These are phyloP conservation scores for Westerdykella aurantiaca DNA, from an alignment of 2,329 filamentous ascomycete species.

Conservation along the genomic window DNA sequence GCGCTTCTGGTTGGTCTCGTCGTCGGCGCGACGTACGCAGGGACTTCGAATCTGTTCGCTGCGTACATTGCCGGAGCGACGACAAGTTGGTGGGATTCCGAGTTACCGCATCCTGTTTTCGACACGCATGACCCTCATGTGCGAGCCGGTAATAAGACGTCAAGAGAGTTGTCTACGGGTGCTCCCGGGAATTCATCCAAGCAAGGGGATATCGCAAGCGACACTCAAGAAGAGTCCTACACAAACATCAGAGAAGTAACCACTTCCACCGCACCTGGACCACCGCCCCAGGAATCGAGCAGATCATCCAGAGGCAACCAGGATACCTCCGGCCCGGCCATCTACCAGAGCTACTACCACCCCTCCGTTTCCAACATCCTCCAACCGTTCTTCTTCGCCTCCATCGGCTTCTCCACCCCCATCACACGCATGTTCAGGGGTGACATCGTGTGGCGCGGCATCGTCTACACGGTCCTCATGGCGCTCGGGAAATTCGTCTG, in stretches of 20 bases:
- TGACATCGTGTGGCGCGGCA: conserved; percentile 62
- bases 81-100: conserved; percentile 56
- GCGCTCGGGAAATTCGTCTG: conserved; percentile 43
- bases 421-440: conserved; percentile 63
- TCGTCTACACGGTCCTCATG: conserved; percentile 71
- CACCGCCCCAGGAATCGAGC: too few relatives aligned
- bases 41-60: conserved; percentile 58
- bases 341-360: conserved; percentile 47
- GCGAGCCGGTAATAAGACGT: not conserved
- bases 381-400: conserved; percentile 68
- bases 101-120: conserved; percentile 22
- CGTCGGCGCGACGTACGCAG: conserved; percentile 52
- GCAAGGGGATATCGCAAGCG: too few relatives aligned
- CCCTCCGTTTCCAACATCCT: conserved; percentile 49
- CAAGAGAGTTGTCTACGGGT: not conserved
- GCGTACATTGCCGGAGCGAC: conserved; percentile 55
- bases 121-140: not conserved
- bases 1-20: conserved; percentile 47
- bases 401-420: conserved; percentile 73
- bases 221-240: not conserved
- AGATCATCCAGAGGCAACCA: not conserved
- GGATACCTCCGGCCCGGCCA: conserved; percentile 15
- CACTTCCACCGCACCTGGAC: too few relatives aligned
- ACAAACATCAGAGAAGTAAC: not conserved
- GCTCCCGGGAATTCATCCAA: not conserved